These are phyloP conservation scores for Exophiala sp. DNA, from an alignment of 2,329 filamentous ascomycete species.

Conservation along the genomic window DNA sequence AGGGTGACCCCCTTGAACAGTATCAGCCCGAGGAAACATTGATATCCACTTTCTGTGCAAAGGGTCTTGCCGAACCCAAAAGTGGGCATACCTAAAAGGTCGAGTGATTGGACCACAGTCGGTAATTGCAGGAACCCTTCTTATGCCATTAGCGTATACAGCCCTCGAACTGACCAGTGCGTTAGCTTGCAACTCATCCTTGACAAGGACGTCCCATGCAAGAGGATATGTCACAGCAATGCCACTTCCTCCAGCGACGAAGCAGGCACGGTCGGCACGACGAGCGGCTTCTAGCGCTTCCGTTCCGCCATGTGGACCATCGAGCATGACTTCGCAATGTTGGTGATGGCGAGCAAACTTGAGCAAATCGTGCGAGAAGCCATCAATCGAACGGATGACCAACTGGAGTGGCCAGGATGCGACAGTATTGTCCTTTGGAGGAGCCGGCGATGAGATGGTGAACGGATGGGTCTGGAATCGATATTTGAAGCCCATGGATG, in stretches of 20 bases:
- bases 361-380: slow-evolving; percentile 55
- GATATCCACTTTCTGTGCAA: slow-evolving; percentile 23
- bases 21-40: slow-evolving; percentile 15
- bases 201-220: slow-evolving; percentile 31
- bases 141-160: slow-evolving; percentile 18
- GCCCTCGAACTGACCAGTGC: slow-evolving; percentile 17
- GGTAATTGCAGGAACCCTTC: slow-evolving; percentile 1
- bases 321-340: slow-evolving; percentile 48
- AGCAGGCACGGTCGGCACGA: slow-evolving; percentile 45
- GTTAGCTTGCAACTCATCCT: slow-evolving; percentile 4
- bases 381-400: slow-evolving; percentile 54
- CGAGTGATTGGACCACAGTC: slow-evolving; percentile 4
- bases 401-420: slow-evolving; percentile 46
- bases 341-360: slow-evolving; percentile 44
- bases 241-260: slow-evolving; percentile 59
- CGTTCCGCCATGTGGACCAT: slow-evolving; percentile 59
- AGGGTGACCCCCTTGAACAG: neutral
- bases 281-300: slow-evolving; percentile 51
- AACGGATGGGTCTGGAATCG: slow-evolving; percentile 59
- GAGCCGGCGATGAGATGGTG: slow-evolving; percentile 53
- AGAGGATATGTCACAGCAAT: slow-evolving; percentile 60
- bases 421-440: slow-evolving; percentile 3
- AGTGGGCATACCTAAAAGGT: slow-evolving; percentile 17
- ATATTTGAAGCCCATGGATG: slow-evolving; percentile 49
- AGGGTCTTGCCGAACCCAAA: slow-evolving; percentile 28